phyloP scores from a whole-genome alignment of 139 green algal species.

The Haematococcus sp. region DNA sequence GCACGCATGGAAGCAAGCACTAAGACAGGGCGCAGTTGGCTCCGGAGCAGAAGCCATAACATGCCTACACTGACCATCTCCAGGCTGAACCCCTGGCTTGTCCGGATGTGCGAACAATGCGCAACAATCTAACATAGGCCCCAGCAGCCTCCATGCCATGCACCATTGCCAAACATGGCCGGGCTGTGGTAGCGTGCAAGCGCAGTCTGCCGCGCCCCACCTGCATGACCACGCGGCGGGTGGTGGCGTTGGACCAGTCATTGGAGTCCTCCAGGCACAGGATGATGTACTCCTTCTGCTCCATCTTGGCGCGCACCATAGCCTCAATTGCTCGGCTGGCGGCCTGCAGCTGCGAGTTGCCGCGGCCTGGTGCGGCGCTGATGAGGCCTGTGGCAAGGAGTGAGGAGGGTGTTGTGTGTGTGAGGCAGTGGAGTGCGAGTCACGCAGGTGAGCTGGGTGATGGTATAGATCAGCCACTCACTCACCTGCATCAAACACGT shows the following conservation, averaged over 20 bases:
- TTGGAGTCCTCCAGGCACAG: conserved; percentile 93
- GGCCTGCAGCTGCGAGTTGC: conserved; percentile 51
- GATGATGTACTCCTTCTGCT: conserved; percentile 91
- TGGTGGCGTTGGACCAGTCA: conserved; percentile 95
- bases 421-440: background rate
- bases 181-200: background rate
- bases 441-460: too few species aligned
- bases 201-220: conserved; percentile 28
- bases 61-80: background rate
- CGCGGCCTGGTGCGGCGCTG: conserved; percentile 82
- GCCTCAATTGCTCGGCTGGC: conserved; percentile 51
- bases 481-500: too few species aligned
- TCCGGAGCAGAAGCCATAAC: background rate
- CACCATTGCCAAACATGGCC: background rate
- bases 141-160: too few species aligned
- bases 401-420: background rate
- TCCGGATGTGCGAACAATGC: too few species aligned
- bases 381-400: conserved; percentile 76
- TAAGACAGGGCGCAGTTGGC: too few species aligned
- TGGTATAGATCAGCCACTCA: too few species aligned
- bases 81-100: too few species aligned
- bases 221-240: conserved; percentile 87
- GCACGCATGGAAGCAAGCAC: too few species aligned
- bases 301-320: conserved; percentile 90
- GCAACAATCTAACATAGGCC: too few species aligned